phyloP scores from a whole-genome alignment of 1,284 basidiomycete genomes.

The Chiua sp. region DNA sequence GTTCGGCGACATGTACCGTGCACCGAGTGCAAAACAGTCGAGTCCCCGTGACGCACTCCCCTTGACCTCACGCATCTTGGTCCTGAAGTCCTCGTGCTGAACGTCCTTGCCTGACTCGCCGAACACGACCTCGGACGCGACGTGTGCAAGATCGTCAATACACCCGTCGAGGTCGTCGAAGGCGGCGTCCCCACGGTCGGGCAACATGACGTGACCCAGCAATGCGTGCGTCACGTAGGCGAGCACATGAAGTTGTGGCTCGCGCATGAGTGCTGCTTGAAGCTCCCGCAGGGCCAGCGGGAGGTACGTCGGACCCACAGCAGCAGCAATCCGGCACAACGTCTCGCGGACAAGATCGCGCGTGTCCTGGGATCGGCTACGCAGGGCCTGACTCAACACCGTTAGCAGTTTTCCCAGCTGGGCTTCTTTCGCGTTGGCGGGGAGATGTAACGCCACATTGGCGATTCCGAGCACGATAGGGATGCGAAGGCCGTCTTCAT shows the following conservation, averaged over 20 bases:
- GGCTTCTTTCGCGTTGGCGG: constrained; percentile 65
- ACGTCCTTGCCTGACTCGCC: constrained; percentile 94
- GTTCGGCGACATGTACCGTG: constrained; percentile 75
- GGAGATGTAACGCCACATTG: constrained; percentile 85
- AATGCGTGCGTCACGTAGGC: constrained; percentile 88
- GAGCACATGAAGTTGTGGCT: constrained; percentile 94
- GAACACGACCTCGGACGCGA: constrained; percentile 94
- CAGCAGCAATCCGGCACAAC: constrained; percentile 80
- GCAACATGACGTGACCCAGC: constrained; percentile 78
- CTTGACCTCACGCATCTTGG: constrained; percentile 91
- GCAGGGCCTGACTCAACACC: constrained; percentile 85
- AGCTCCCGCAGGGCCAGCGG: constrained; percentile 82
- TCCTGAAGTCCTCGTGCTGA: constrained; percentile 90
- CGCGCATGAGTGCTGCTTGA: constrained; percentile 82
- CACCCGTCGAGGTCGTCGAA: constrained; percentile 80
- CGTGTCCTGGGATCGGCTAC: constrained; percentile 94
- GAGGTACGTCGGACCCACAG: constrained; percentile 80
- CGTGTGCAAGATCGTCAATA: constrained; percentile 78
- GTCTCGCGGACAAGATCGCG: constrained; percentile 90
- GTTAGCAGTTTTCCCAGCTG: constrained; percentile 87
- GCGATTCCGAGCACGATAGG: constrained; percentile 91
- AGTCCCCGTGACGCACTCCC: constrained; percentile 80
- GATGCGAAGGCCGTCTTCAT: constrained; percentile 85
- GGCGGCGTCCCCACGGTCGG: constrained; percentile 49
- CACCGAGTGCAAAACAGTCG: constrained; percentile 85